Percentiles rank a stretch among this genome's conserved stretches.
phyloP scores from a whole-genome alignment of 805 yeast species.

The Candida gorgasii region DNA sequence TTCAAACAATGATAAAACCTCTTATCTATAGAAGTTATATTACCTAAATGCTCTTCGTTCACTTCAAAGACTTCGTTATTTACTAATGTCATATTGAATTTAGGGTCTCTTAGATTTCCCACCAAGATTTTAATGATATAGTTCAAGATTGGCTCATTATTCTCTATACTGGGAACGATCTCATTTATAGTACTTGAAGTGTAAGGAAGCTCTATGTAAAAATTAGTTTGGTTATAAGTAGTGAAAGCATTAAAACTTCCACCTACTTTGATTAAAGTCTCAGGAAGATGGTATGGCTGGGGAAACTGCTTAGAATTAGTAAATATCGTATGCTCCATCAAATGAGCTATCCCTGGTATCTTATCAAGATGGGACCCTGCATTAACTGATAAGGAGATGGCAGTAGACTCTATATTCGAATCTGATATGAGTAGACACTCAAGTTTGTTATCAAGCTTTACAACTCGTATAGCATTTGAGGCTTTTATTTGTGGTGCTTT shows the following conservation, averaged over 20 bases:
- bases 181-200: conserved; percentile 1
- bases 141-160: conserved; percentile 43
- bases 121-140: conserved; percentile 51
- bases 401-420: conserved; percentile 59
- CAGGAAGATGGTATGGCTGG: conserved; percentile 45
- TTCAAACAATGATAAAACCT: conserved; percentile 60
- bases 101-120: conserved; percentile 51
- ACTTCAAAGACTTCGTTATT: conserved; percentile 59
- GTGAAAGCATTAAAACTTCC: conserved; percentile 71
- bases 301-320: conserved; percentile 58
- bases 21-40: conserved; percentile 45
- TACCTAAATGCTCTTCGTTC: conserved; percentile 66
- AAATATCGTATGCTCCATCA: conserved; percentile 28
- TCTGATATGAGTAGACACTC: conserved; percentile 72
- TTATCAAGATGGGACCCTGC: conserved; percentile 79
- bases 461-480: conserved; percentile 42
- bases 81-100: conserved; percentile 43
- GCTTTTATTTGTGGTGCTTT: conserved; percentile 36
- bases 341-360: conserved; percentile 81
- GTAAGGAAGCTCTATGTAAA: conserved; percentile 59
- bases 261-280: conserved; percentile 44
- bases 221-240: conserved; percentile 65
- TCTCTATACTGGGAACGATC: conserved; percentile 26
- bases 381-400: conserved; percentile 73
- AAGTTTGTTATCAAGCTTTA: conserved; percentile 68